Conservation (phyloP, 2,329 filamentous ascomycete genomes). For the Fusarium nanum region DNA sequence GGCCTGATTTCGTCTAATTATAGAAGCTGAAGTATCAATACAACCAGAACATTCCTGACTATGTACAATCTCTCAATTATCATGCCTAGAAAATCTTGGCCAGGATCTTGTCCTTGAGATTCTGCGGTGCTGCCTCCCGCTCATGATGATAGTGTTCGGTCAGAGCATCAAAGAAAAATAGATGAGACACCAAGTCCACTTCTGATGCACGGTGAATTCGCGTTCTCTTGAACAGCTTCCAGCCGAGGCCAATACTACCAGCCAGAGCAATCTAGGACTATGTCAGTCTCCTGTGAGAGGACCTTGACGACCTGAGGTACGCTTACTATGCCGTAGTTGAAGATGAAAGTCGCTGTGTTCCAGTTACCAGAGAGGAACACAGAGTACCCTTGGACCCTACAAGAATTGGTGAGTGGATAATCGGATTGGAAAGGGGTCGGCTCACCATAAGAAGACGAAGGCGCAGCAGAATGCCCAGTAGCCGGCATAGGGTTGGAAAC, state of each 20-base stretch:
- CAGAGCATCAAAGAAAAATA: not conserved
- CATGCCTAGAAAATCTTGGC: not conserved
- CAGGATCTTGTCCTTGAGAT: not conserved
- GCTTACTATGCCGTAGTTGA: not conserved
- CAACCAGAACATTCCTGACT: too few relatives aligned
- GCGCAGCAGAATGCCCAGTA: not conserved
- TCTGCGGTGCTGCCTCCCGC: not conserved
- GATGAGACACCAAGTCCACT: not conserved
- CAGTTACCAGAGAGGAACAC: not conserved
- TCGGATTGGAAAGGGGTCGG: too few relatives aligned
- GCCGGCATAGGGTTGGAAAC: not conserved
- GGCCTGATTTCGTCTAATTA: not conserved
- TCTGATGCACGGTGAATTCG: not conserved
- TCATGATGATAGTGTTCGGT: not conserved
- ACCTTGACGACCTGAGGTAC: accelerated
- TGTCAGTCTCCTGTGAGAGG: not conserved
- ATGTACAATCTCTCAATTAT: too few relatives aligned
- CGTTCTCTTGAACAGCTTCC: not conserved
- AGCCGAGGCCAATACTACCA: not conserved
- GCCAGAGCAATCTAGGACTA: not conserved
- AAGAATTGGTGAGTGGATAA: too few relatives aligned
- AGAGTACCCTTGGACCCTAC: not conserved
- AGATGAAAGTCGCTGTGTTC: not conserved
- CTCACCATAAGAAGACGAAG: not conserved
- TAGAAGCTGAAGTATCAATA: not conserved